Percentiles rank a stretch among this genome's conserved stretches.
Conservation (phyloP, 306 rosid genomes). For the Quercus alba region DNA sequence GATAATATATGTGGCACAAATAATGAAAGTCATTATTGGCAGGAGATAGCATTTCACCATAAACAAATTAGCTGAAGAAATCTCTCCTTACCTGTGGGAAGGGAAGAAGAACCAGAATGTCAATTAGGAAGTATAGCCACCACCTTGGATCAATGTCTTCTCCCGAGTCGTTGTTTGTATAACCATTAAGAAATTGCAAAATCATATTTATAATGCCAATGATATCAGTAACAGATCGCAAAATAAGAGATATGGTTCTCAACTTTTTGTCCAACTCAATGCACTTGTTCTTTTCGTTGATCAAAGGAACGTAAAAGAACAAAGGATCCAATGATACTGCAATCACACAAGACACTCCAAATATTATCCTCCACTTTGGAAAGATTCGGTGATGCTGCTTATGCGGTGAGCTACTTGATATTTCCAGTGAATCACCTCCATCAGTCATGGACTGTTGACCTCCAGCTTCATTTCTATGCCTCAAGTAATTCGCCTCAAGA, state of each 20-base stretch:
- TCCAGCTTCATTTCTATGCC: too few species aligned
- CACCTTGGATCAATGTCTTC: conserved; percentile 54
- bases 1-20: neutral
- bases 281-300: conserved; percentile 62
- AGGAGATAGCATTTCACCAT: neutral
- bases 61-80: neutral
- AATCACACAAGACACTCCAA: conserved; percentile 72
- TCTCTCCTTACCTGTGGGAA: conserved; percentile 68
- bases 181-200: conserved; percentile 76
- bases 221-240: conserved; percentile 80
- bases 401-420: too few species aligned
- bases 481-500: too few species aligned
- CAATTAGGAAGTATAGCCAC: conserved; percentile 75
- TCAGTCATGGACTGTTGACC: too few species aligned
- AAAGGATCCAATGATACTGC: conserved; percentile 86
- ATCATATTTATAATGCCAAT: conserved; percentile 73
- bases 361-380: conserved; percentile 89
- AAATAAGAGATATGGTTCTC: conserved; percentile 66
- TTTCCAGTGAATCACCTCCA: too few species aligned
- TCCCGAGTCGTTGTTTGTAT: conserved; percentile 67
- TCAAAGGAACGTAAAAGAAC: conserved; percentile 82
- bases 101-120: conserved; percentile 91
- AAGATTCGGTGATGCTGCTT: too few species aligned
- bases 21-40: neutral
- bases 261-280: conserved; percentile 62